phyloP scores from a whole-genome alignment of 768 basidiomycete genomes.

The Naganishia friedmannii region DNA sequence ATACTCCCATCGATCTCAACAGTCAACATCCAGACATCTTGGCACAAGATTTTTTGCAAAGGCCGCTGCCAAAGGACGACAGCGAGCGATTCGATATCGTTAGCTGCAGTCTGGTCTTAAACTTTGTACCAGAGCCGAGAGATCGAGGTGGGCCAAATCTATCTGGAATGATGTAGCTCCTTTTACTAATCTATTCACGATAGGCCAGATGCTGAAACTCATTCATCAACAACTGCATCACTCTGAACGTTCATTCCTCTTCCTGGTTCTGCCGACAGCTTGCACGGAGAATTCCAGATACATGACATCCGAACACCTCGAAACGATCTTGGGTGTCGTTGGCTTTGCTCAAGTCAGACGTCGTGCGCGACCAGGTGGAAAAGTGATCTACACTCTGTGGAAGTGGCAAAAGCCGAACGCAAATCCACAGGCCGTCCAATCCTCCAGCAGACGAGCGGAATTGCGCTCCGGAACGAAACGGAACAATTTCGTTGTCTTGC shows the following conservation, averaged over 20 bases:
- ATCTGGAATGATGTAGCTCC: neutral
- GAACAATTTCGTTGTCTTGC: constrained; percentile 73
- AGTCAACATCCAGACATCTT: constrained; percentile 75
- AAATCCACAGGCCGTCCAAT: neutral
- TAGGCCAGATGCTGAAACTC: constrained; percentile 43
- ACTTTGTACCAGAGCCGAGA: constrained; percentile 73
- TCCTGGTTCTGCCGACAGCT: constrained; percentile 66
- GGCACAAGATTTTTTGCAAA: constrained; percentile 78
- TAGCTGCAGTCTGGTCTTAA: constrained; percentile 82
- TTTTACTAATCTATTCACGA: neutral
- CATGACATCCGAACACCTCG: constrained; percentile 62
- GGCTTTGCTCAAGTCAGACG: constrained; percentile 65
- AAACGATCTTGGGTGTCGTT: constrained; percentile 51
- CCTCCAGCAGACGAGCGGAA: constrained; percentile 59
- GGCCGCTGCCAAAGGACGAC: constrained; percentile 58
- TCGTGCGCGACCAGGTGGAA: constrained; percentile 68
- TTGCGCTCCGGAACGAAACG: constrained; percentile 63
- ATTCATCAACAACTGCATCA: constrained; percentile 40
- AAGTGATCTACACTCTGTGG: constrained; percentile 78
- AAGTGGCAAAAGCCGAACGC: constrained; percentile 5
- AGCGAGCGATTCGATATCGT: constrained; percentile 69
- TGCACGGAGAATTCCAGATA: constrained; percentile 85
- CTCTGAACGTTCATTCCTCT: constrained; percentile 38
- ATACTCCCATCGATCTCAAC: constrained; percentile 74
- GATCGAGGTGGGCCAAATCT: constrained; percentile 65